Evolutionary conservation across 192 early-diverging fungal species (phyloP), one percentile per base, ranked within the genome.

Genomic region (Podila clonocystis): DNA sequence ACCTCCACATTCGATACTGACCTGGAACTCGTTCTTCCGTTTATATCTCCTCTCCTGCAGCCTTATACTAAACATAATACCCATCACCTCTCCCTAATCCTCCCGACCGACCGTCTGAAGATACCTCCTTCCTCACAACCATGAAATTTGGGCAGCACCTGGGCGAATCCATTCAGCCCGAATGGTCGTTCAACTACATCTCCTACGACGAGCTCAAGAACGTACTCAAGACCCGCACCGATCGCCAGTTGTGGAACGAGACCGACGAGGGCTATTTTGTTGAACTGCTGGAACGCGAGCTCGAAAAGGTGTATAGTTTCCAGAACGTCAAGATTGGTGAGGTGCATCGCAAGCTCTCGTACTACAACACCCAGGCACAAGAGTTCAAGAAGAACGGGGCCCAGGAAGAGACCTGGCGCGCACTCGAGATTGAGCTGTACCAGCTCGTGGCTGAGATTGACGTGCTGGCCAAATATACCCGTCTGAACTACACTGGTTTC

Each of bases 131-230:
- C 24, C 1, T 55, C 41, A 50, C 63, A 63, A 28, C 24, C 24
- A 97, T 97, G 96, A 97, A 97, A 87, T 97, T 96, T 87, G 96
- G 96, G 57, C 86, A 88, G 59, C 93, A 94, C 77, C 83, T 97
- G 38, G 82, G 87, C 62, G 87, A 89, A 38, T 83, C 89, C 49
- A 86, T 95, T 31, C 91, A 92, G 64, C 89, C 87, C 8, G 95
- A 96, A 80, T 97, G 96, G 96, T 86, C 86, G 58, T 89, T 92
- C 65, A 93, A 91, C 82, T 95, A 95, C 65, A 73, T 95, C 28
- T 91, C 92, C 61, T 97, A 98, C 73, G 89, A 95, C 67, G 91
- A 90, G n/a, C 90, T 97, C 62, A 98, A 98, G 85, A 89, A 87
- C 20, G 91, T 91, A 24, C 86, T 98, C 55, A 94, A 95, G 83